Conservation (phyloP, 2,329 filamentous ascomycete species). For the Aquanectria penicillioides region DNA sequence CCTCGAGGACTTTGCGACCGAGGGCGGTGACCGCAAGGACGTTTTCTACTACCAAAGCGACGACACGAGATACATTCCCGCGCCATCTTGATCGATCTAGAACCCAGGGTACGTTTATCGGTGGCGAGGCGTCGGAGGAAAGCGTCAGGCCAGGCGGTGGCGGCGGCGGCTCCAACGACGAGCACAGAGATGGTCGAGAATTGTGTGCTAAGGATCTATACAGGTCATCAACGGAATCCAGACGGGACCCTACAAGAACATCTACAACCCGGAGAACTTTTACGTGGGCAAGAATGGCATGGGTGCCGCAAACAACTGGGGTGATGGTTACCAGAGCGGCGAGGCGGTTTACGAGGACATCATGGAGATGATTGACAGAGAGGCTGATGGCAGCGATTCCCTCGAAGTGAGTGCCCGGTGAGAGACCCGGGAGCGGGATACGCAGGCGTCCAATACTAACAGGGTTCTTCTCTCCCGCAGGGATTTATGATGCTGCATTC, state of each 20-base stretch:
- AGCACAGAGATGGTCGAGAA: too few species aligned
- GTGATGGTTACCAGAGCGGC: slow-evolving; percentile 92
- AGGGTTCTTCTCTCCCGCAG: slow-evolving; percentile 50
- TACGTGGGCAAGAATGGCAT: slow-evolving; percentile 94
- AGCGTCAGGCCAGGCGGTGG: too few species aligned
- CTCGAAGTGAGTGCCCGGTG: slow-evolving; percentile 68
- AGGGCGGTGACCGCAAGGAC: slow-evolving; percentile 97
- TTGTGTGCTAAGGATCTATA: slow-evolving; percentile 23
- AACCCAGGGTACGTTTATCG: slow-evolving; percentile 74
- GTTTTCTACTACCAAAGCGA: slow-evolving; percentile 99
- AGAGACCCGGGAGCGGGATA: background rate
- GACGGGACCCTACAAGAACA: slow-evolving; percentile 93
- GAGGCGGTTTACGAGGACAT: slow-evolving; percentile 95
- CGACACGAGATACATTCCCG: slow-evolving; percentile 96
- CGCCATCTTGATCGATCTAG: slow-evolving; percentile 93
- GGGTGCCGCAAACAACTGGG: slow-evolving; percentile 98
- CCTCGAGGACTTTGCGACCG: slow-evolving; percentile 95
- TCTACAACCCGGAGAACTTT: slow-evolving; percentile 99
- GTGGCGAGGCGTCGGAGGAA: too few species aligned
- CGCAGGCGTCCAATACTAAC: background rate
- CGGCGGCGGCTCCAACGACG: background rate
- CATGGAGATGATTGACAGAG: slow-evolving; percentile 99
- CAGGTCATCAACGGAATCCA: slow-evolving; percentile 91
- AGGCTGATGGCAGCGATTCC: slow-evolving; percentile 97
- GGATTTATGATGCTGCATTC: slow-evolving; percentile 99